Percentiles rank a stretch among this genome's conserved stretches.
These are phyloP conservation scores for Silene vulgaris DNA, from an alignment of 179 eudicot species.

Conservation along the genomic window DNA sequence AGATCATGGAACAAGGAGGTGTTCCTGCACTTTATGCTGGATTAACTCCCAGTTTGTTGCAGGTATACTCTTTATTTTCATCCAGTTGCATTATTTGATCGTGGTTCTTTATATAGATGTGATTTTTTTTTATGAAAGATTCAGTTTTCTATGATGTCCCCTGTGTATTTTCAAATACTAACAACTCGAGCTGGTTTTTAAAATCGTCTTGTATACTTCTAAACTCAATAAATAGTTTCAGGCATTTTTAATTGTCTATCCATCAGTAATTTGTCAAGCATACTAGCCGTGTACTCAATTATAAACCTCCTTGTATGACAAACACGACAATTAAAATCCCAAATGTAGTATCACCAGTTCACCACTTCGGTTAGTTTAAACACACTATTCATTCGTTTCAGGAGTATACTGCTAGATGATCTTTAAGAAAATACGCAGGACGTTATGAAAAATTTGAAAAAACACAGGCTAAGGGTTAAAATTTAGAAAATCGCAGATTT, in stretches of 20 bases:
- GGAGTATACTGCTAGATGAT: too few species aligned
- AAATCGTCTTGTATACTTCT: too few species aligned
- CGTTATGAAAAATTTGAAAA: too few species aligned
- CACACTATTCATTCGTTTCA: too few species aligned
- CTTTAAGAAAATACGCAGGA: too few species aligned
- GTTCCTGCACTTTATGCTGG: slow-evolving; percentile 96
- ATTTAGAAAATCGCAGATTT: background rate
- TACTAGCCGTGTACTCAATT: background rate
- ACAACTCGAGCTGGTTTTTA: background rate
- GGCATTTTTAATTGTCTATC: background rate
- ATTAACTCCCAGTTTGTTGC: slow-evolving; percentile 78
- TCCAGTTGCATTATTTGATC: background rate
- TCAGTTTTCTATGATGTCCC: background rate
- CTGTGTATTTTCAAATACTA: background rate
- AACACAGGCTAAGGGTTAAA: too few species aligned
- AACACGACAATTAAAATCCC: background rate
- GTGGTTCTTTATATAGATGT: background rate
- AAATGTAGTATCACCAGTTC: too few species aligned
- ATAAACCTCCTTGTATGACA: background rate
- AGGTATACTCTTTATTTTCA: slow-evolving; percentile 38
- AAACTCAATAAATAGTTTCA: background rate
- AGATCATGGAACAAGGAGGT: slow-evolving; percentile 83
- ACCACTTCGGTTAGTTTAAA: background rate
- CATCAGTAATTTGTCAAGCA: background rate
- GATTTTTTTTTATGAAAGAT: background rate